These are phyloP conservation scores for Centella asiatica DNA, from an alignment of 129 eudicot genomes.

Conservation along the genomic window DNA sequence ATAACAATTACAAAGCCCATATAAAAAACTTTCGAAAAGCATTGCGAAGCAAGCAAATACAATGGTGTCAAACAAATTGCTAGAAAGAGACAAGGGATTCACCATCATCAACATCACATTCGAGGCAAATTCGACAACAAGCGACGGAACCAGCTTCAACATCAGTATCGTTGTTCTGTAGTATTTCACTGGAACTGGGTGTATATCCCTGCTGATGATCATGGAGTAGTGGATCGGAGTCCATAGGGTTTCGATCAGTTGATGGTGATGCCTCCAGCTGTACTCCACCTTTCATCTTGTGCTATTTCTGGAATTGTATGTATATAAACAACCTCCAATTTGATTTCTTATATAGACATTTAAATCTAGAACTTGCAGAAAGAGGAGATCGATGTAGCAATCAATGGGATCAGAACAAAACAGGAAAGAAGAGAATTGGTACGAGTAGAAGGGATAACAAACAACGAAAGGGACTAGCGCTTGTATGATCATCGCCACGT, in stretches of 20 bases:
- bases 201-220: not conserved
- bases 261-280: not conserved
- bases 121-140: slow-evolving; percentile 12
- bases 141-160: slow-evolving; percentile 1
- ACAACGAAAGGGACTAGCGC: too few relatives aligned
- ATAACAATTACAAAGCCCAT: too few relatives aligned
- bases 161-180: not conserved
- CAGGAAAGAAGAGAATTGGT: too few relatives aligned
- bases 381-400: not conserved
- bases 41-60: not conserved
- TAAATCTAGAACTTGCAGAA: not conserved
- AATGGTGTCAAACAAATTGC: not conserved
- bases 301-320: not conserved
- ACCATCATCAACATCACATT: slow-evolving; percentile 5
- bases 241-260: not conserved
- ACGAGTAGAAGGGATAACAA: too few relatives aligned
- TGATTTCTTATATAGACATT: not conserved
- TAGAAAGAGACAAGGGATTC: not conserved
- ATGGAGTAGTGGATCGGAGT: not conserved
- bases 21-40: not conserved
- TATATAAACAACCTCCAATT: not conserved
- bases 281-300: not conserved
- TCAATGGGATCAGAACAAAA: not conserved
- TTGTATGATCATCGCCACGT: too few relatives aligned
- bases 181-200: not conserved